Conservation (phyloP, 1,284 basidiomycete genomes). For the Ganoderma boninense region DNA sequence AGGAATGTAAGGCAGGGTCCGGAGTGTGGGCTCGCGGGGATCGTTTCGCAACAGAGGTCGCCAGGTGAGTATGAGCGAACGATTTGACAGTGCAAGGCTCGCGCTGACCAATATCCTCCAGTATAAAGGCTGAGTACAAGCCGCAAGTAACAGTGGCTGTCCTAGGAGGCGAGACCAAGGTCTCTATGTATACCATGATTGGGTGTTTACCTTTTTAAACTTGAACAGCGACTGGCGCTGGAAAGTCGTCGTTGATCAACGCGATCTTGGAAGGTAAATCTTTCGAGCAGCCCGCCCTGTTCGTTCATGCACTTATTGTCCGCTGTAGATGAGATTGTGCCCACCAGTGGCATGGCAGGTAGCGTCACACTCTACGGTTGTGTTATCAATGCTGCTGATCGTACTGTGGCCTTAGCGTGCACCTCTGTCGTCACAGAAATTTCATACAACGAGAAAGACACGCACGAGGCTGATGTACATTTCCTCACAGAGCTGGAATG, state of each 20-base stretch:
- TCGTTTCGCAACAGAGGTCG: background rate
- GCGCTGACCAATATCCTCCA: background rate
- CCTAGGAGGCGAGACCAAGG: background rate
- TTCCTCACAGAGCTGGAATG: background rate
- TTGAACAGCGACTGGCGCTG: background rate
- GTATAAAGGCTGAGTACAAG: background rate
- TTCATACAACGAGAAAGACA: background rate
- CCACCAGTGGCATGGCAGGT: background rate
- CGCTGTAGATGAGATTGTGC: background rate
- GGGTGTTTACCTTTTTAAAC: background rate
- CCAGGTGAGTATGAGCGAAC: background rate
- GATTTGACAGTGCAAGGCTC: background rate
- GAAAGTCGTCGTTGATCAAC: conserved; percentile 1
- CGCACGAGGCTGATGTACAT: background rate
- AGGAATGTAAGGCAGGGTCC: background rate
- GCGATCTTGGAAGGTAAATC: background rate
- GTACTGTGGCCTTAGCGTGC: background rate
- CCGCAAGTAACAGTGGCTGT: background rate
- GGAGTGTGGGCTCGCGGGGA: background rate
- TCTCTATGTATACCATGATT: background rate
- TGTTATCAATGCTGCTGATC: background rate
- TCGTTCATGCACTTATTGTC: background rate
- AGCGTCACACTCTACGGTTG: background rate
- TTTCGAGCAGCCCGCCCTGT: background rate
- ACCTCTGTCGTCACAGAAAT: background rate